These are phyloP conservation scores for Singerocomus inundabilis DNA, from an alignment of 1,284 basidiomycete genomes.

Conservation along the genomic window DNA sequence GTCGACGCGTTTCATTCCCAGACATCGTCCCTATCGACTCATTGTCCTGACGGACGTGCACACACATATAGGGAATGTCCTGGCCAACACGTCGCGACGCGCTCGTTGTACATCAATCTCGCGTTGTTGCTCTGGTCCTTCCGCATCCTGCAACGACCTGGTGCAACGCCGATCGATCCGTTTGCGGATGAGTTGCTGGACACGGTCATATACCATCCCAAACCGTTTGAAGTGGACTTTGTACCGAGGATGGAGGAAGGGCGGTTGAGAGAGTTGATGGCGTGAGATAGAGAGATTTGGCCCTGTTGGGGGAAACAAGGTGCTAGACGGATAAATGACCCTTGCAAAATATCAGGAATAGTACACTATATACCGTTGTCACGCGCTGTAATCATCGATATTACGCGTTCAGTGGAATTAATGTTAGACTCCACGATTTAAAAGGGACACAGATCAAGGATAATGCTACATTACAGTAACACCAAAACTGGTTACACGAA, in stretches of 20 bases:
- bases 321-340: too few species aligned
- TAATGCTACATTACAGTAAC: too few species aligned
- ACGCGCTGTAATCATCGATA: too few species aligned
- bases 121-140: conserved; percentile 38
- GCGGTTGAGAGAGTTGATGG: conserved; percentile 8
- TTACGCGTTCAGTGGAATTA: too few species aligned
- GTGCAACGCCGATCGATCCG: conserved; percentile 29
- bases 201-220: not conserved
- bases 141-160: conserved; percentile 32
- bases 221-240: conserved; percentile 11
- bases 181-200: conserved; percentile 20
- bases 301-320: not conserved
- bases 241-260: conserved; percentile 6
- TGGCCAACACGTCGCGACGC: conserved; percentile 31
- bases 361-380: too few species aligned
- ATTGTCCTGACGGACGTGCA: not conserved
- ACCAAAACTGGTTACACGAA: too few species aligned
- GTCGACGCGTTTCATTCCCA: too few species aligned
- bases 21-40: too few species aligned
- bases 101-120: conserved; percentile 38
- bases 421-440: too few species aligned
- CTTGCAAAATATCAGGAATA: too few species aligned
- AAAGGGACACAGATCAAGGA: too few species aligned
- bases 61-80: conserved; percentile 12
- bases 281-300: not conserved